A percentile compares a stretch with the other conserved stretches of the same genome.
Evolutionary conservation across 2,329 filamentous ascomycete species (phyloP).

Genomic region (Aspergillus thermomutatus): DNA sequence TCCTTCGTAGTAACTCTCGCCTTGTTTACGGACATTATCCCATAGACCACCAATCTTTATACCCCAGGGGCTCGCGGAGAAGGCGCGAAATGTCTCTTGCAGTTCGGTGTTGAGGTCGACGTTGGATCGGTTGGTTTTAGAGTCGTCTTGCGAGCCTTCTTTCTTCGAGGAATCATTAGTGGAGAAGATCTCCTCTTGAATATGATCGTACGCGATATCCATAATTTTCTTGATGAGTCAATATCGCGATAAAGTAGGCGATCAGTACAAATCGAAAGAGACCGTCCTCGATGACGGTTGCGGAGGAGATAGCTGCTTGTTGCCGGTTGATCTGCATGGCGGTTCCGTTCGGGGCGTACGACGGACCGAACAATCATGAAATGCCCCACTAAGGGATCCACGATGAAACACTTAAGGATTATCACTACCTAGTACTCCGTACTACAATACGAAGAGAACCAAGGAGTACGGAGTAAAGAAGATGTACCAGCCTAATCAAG

Average conservation of each 20-base stretch:
- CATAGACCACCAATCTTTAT: conserved; percentile 82
- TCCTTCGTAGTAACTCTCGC: conserved; percentile 83
- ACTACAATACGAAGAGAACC: not conserved
- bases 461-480: not conserved
- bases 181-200: conserved; percentile 73
- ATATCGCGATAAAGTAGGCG: not conserved
- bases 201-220: conserved; percentile 97
- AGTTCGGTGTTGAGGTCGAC: conserved; percentile 76
- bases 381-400: not conserved
- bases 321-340: not conserved
- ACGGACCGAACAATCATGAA: not conserved
- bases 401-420: not conserved
- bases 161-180: conserved; percentile 51
- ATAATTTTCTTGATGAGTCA: conserved; percentile 47
- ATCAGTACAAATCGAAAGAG: not conserved
- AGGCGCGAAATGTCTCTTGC: conserved; percentile 91
- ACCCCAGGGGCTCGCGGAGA: conserved; percentile 90
- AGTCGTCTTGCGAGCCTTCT: conserved; percentile 47
- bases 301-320: not conserved
- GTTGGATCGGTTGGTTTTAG: conserved; percentile 31
- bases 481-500: not conserved
- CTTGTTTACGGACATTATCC: conserved; percentile 90
- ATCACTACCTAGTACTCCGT: too few species aligned
- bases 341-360: not conserved
- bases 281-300: not conserved